A percentile compares a stretch with the other conserved stretches of the same genome.
phyloP scores from a whole-genome alignment of 2,329 filamentous ascomycete genomes.

The Dendrostoma leiphaemia region DNA sequence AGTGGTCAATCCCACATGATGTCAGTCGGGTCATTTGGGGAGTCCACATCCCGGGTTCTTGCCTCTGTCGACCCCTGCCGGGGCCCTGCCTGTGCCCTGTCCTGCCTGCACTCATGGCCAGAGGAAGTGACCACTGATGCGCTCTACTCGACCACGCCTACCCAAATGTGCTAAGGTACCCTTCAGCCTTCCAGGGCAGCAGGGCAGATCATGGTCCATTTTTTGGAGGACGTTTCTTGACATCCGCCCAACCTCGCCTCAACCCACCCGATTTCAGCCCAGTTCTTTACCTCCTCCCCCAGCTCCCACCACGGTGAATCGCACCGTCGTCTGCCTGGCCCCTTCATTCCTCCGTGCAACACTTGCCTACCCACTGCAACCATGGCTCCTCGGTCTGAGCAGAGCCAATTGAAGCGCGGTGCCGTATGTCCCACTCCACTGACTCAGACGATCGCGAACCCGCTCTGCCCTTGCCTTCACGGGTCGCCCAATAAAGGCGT shows the following conservation, averaged over 20 bases:
- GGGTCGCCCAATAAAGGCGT: not conserved
- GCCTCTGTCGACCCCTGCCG: too few species aligned
- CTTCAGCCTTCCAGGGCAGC: too few species aligned
- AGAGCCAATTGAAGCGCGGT: constrained; percentile 28
- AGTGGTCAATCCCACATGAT: not conserved
- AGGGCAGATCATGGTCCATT: too few species aligned
- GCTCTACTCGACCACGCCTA: too few species aligned
- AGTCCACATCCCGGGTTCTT: too few species aligned
- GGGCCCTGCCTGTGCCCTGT: too few species aligned
- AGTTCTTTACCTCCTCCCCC: not conserved
- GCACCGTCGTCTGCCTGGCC: constrained; percentile 3
- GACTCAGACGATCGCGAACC: not conserved
- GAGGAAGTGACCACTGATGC: too few species aligned
- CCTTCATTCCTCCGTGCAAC: constrained; percentile 2
- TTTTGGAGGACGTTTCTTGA: too few species aligned
- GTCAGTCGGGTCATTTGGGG: too few species aligned
- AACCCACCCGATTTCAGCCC: not conserved
- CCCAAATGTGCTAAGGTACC: too few species aligned
- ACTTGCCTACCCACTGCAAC: constrained; percentile 5
- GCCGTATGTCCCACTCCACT: constrained; percentile 24
- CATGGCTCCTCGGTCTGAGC: constrained; percentile 26
- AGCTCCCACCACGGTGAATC: constrained; percentile 1
- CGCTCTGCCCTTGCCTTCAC: not conserved
- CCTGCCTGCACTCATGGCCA: too few species aligned
- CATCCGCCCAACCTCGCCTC: not conserved